phyloP scores from a whole-genome alignment of 2,329 filamentous ascomycete genomes.

The Rugonectria rugulosa region DNA sequence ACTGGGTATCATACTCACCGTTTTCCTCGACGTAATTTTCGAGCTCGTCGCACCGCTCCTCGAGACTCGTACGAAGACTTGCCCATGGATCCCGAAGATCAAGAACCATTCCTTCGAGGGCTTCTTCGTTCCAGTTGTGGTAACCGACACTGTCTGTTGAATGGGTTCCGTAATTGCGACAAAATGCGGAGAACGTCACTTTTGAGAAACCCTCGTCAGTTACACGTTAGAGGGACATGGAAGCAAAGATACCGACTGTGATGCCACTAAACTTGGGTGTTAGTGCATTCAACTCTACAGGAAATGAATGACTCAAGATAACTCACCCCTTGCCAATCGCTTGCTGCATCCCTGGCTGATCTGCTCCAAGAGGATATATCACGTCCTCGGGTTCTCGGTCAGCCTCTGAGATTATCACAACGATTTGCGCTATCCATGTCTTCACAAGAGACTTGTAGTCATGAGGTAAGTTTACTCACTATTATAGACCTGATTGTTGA shows the following conservation, averaged over 20 bases:
- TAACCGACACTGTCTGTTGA: constrained; percentile 34
- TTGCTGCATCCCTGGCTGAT: constrained; percentile 17
- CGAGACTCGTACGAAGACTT: constrained; percentile 14
- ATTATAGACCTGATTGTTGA: constrained; percentile 14
- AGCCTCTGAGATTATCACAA: not conserved
- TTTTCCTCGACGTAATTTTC: not conserved
- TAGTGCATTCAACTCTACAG: not conserved
- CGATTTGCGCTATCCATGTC: accelerated
- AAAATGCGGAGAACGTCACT: constrained; percentile 52
- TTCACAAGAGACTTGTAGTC: too few species aligned
- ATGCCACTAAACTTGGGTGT: constrained; percentile 40
- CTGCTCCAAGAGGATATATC: constrained; percentile 1
- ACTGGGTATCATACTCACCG: constrained; percentile 16
- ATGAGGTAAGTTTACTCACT: too few species aligned
- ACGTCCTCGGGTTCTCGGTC: not conserved
- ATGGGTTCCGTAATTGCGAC: constrained; percentile 49
- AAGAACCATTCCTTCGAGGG: constrained; percentile 45
- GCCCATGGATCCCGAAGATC: constrained; percentile 46
- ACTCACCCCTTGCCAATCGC: constrained; percentile 41
- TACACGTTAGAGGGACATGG: not conserved
- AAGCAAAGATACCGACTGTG: constrained; percentile 23
- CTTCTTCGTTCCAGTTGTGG: constrained; percentile 56
- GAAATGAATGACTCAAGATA: constrained; percentile 43
- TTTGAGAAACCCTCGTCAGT: not conserved
- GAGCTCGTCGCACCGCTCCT: constrained; percentile 3